phyloP scores from a whole-genome alignment of 176 grass and related monocot species.

The Eragrostis nindensis region DNA sequence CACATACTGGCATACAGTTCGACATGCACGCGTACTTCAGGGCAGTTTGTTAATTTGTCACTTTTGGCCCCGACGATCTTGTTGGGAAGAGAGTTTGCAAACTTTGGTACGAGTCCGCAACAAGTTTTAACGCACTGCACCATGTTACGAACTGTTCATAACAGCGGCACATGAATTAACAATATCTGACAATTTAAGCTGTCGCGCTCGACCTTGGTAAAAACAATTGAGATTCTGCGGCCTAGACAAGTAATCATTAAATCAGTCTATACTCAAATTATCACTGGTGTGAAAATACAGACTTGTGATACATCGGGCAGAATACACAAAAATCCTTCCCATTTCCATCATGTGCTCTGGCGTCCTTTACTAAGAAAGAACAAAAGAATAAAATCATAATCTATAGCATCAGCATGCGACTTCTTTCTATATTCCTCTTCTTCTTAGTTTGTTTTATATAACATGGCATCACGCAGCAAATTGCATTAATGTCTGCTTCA shows the following conservation, averaged over 20 bases:
- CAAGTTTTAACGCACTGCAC: too few relatives aligned
- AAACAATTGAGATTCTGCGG: too few relatives aligned
- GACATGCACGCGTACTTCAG: background rate
- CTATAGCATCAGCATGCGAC: background rate
- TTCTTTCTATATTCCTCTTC: too few relatives aligned
- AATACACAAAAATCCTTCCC: background rate
- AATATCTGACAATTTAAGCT: too few relatives aligned
- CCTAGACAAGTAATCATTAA: constrained; percentile 1
- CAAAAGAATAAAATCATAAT: background rate
- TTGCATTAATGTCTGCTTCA: background rate
- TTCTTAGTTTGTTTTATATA: background rate
- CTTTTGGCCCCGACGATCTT: too few relatives aligned
- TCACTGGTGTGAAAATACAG: background rate
- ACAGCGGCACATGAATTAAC: too few relatives aligned
- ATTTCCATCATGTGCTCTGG: background rate
- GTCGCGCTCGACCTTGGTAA: too few relatives aligned
- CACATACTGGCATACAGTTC: background rate
- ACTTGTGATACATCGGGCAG: background rate
- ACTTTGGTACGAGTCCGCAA: too few relatives aligned
- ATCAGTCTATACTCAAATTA: background rate
- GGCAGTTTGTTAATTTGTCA: background rate
- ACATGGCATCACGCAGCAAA: background rate
- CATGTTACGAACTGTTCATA: too few relatives aligned
- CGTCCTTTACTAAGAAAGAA: background rate
- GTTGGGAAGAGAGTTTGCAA: too few relatives aligned